Base-by-base conservation (phyloP, 129 eudicot genomes). In the Lonicera japonica region DNA sequence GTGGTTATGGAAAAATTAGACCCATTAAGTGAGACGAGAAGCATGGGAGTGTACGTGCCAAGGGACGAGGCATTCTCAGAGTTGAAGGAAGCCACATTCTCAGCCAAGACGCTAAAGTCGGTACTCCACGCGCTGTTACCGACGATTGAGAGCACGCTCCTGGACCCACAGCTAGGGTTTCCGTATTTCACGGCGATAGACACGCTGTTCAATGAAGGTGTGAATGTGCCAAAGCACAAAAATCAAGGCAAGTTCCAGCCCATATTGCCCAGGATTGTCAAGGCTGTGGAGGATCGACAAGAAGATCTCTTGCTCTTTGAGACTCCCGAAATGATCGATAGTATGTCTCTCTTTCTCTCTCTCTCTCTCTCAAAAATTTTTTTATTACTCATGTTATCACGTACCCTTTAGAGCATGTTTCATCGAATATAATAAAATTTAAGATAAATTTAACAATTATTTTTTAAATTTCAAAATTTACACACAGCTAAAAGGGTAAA, bases 51-150 rank as follows among this genome's bases (percentile, higher is more conserved):
- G 0, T 89, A 89, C 43, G 83, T 89, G 9, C 95, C 97, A 0
- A 61, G 78, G 25, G 97, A 89, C 66, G 97, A 89, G 70, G 83
- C 81, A 41, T 89, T 89, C 43, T 82, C 97, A 3, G 95, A 77
- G 76, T 68, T 85, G 11, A 89, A 89, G 72, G 10, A 16, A 8
- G 29, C 10, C 11, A 68, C 76, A 21, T 89, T 85, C 70, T 73
- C 78, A 10, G 84, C 79, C 7, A 85, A 72, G 25, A 52, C 86
- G 3, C 57, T 85, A 11, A 75, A 72, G 81, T 75, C 79, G 0
- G 90, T 73, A 34, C 51, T 89, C 7, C 90, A 89, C 52, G 87
- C 82, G 0, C 39, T 89, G 13, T 57, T 85, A 10, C 96, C 94
- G 0, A 20, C 23, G 5, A 7, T 85, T 9, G 70, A 73, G 24